Evolutionary conservation across 1,284 basidiomycete species (phyloP).

Genomic region (Dichomitus squalens): DNA sequence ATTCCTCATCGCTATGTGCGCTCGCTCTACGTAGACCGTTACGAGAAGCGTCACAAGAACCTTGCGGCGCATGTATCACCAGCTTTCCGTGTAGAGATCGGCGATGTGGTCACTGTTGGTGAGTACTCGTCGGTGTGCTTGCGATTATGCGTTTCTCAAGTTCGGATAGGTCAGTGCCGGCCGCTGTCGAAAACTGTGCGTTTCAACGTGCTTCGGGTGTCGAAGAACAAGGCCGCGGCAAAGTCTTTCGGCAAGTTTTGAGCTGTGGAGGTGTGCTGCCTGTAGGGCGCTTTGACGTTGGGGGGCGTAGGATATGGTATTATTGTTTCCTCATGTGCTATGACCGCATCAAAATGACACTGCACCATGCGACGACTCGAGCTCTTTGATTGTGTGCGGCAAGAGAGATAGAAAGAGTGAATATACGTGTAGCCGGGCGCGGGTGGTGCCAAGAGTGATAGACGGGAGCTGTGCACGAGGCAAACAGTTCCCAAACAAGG

Average conservation of each 20-base stretch:
- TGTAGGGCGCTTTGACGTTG: conserved; percentile 26
- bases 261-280: conserved; percentile 22
- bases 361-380: conserved; percentile 26
- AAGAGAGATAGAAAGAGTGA: conserved; percentile 5
- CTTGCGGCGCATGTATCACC: conserved; percentile 96
- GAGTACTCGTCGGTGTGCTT: conserved; percentile 35
- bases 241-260: conserved; percentile 97
- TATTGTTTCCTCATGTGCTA: conserved; percentile 38
- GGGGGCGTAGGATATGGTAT: conserved; percentile 36
- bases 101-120: conserved; percentile 97
- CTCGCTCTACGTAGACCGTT: conserved; percentile 66
- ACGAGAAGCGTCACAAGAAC: conserved; percentile 99
- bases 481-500: conserved; percentile 29
- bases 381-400: conserved; percentile 11
- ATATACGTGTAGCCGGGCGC: neutral
- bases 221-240: conserved; percentile 84
- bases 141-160: neutral
- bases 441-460: conserved; percentile 4
- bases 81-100: conserved; percentile 95
- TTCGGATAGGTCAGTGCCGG: conserved; percentile 89
- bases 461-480: conserved; percentile 15
- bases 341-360: conserved; percentile 38
- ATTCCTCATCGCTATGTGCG: conserved; percentile 1
- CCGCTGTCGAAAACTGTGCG: conserved; percentile 99
- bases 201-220: conserved; percentile 95